These are phyloP conservation scores for Bryoerythrophyllum caledonicum DNA, from an alignment of 225 moss, liverwort and hornwort species.

Conservation along the genomic window DNA sequence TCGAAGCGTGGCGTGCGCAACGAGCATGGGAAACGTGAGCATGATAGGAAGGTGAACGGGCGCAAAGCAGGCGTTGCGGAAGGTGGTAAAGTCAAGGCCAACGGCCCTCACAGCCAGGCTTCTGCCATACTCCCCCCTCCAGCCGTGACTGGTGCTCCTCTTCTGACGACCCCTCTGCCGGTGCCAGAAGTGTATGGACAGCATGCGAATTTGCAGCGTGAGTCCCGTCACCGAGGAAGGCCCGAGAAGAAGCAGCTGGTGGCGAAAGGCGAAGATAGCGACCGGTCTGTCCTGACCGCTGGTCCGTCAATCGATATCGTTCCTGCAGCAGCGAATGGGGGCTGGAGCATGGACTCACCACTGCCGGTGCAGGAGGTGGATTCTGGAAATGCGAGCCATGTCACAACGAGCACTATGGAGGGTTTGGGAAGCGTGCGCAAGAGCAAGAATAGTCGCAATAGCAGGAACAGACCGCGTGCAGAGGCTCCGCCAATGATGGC, in stretches of 20 bases:
- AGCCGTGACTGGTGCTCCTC: slow-evolving; percentile 27
- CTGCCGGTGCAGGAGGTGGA: slow-evolving; percentile 33
- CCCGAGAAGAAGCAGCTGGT: slow-evolving; percentile 45
- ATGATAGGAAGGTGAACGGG: slow-evolving; percentile 66
- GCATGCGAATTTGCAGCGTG: slow-evolving; percentile 34
- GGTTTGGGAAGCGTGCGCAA: slow-evolving; percentile 43
- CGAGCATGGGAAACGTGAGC: slow-evolving; percentile 82
- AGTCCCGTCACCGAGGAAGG: slow-evolving; percentile 38
- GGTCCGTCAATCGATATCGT: background rate
- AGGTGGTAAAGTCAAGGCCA: slow-evolving; percentile 40
- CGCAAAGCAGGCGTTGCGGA: slow-evolving; percentile 57
- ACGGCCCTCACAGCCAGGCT: slow-evolving; percentile 31
- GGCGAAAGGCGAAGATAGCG: slow-evolving; percentile 34
- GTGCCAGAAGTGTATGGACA: slow-evolving; percentile 20
- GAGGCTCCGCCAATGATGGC: slow-evolving; percentile 48
- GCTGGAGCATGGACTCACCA: slow-evolving; percentile 49
- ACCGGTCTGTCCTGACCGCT: background rate
- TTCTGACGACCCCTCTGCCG: slow-evolving; percentile 39
- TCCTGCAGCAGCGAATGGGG: slow-evolving; percentile 35
- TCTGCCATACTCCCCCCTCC: slow-evolving; percentile 42
- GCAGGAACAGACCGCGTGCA: slow-evolving; percentile 54
- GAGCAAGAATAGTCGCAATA: slow-evolving; percentile 61
- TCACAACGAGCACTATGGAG: slow-evolving; percentile 33
- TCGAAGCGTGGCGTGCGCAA: slow-evolving; percentile 61
- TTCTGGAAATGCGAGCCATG: slow-evolving; percentile 13